phyloP scores from a whole-genome alignment of 2,329 filamentous ascomycete genomes.

The Arthrobotrys pseudoclavata region DNA sequence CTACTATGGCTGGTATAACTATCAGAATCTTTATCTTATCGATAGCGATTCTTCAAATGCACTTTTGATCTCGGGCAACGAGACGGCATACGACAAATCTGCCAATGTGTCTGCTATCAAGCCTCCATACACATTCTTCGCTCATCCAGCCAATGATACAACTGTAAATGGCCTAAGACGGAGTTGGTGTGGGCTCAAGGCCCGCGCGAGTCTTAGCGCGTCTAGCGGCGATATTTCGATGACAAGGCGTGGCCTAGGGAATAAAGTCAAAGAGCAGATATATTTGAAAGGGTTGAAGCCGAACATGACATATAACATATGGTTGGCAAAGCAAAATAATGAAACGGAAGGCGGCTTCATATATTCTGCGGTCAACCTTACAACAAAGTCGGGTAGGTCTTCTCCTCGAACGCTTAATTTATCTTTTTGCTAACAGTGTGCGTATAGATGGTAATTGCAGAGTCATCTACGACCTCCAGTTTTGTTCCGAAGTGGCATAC shows the following conservation, averaged over 20 bases:
- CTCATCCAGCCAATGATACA: constrained; percentile 73
- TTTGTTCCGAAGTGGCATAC: constrained; percentile 90
- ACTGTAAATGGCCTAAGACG: constrained; percentile 78
- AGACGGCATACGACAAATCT: constrained; percentile 71
- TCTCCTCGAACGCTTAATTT: neutral
- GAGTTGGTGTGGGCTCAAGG: constrained; percentile 85
- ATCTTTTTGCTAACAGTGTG: constrained; percentile 10
- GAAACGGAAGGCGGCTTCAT: constrained; percentile 79
- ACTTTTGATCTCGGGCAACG: constrained; percentile 81
- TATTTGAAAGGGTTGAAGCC: constrained; percentile 77
- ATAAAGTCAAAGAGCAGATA: constrained; percentile 86
- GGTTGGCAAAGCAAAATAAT: constrained; percentile 67
- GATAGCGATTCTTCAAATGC: constrained; percentile 86
- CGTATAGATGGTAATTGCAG: constrained; percentile 81
- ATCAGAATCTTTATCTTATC: constrained; percentile 78
- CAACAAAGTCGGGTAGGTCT: constrained; percentile 80
- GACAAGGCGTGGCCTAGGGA: constrained; percentile 76
- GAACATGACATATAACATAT: constrained; percentile 56
- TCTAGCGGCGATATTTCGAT: constrained; percentile 75
- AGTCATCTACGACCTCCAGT: constrained; percentile 85
- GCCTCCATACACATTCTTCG: constrained; percentile 83
- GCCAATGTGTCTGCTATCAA: constrained; percentile 67
- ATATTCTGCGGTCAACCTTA: constrained; percentile 79
- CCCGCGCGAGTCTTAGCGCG: constrained; percentile 75
- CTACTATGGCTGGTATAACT: constrained; percentile 77